Base-by-base conservation (phyloP, 352 stramenopile genomes). In the Stephanocyclus meneghinianus region DNA sequence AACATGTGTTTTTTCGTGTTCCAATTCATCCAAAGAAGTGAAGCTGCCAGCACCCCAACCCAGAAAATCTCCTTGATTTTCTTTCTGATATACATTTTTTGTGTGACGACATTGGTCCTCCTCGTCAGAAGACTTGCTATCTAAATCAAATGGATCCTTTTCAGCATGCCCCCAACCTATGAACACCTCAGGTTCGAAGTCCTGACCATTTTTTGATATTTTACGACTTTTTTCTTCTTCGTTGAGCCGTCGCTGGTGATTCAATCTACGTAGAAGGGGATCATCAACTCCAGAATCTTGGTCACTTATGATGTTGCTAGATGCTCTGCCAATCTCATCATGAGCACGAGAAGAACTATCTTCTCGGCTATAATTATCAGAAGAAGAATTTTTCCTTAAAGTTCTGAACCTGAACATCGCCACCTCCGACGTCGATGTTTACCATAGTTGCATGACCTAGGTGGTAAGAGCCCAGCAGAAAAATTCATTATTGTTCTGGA, bases 101-200 rank as follows among this genome's bases (percentile, higher is more conserved):
- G 2, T 21, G n/a, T 53, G 11, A 21, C 13, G n/a, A 53, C 3
- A 16, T 53, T 53, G 2, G 13, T 53, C 45, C n/a, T 53, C 45
- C 2, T 53, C n/a, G 13, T 53, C 45, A 16, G 45, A 53, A 53
- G 45, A 53, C 6, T 6, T 53, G 45, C 45, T 53, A 5, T 21
- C 45, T 21, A 53, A 53, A 53, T 53, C 45, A 53, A 53, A 53
- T 21, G 45, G 45, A 53, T 53, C 45, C n/a, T 53, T 53, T 2
- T 53, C 10, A 16, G 13, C 45, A 53, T 53, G 45, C 6, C 13
- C 45, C 45, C 45, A 53, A 6, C 45, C 45, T 21, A 53, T 53
- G 13, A 53, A 53, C 5, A 53, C 45, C n/a, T 53, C 45, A 21
- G 45, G 45, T 40, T 40, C 7, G n/a, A 10, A 21, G 13, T 53